phyloP scores from a whole-genome alignment of 164 flowering plant species.

The Warburgia ugandensis region DNA sequence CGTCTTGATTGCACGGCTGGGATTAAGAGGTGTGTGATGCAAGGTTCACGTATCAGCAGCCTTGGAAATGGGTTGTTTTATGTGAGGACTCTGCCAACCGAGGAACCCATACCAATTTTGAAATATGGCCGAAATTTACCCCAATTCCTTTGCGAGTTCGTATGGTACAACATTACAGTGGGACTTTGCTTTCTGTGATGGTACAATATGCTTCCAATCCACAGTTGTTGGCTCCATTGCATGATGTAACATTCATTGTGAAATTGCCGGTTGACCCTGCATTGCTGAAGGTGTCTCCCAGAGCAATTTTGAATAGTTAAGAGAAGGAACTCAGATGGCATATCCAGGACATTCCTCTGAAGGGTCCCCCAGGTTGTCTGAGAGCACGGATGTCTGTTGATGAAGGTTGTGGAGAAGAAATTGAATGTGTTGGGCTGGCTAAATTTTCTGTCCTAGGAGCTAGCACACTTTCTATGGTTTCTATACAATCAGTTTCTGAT shows the following conservation, averaged over 20 bases:
- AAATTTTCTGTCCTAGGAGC: slow-evolving; percentile 66
- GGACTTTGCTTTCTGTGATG: slow-evolving; percentile 92
- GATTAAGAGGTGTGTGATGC: slow-evolving; percentile 75
- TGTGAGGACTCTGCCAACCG: slow-evolving; percentile 56
- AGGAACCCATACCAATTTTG: slow-evolving; percentile 64
- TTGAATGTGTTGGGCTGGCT: slow-evolving; percentile 61
- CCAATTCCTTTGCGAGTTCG: slow-evolving; percentile 91
- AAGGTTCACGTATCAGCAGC: slow-evolving; percentile 68
- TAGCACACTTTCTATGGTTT: slow-evolving; percentile 69
- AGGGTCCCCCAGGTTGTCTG: slow-evolving; percentile 68
- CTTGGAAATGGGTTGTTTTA: slow-evolving; percentile 88
- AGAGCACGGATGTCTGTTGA: slow-evolving; percentile 87
- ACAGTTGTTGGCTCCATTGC: slow-evolving; percentile 59
- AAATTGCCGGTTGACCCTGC: slow-evolving; percentile 87
- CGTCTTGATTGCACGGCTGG: slow-evolving; percentile 59
- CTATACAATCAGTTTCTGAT: slow-evolving; percentile 60
- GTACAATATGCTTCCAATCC: slow-evolving; percentile 87
- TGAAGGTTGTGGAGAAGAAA: slow-evolving; percentile 56
- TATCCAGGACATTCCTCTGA: slow-evolving; percentile 66
- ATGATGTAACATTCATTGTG: slow-evolving; percentile 64
- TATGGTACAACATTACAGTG: slow-evolving; percentile 65
- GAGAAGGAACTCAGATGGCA: slow-evolving; percentile 92
- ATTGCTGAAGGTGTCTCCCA: slow-evolving; percentile 82
- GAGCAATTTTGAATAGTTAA: slow-evolving; percentile 75
- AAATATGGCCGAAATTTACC: slow-evolving; percentile 85